Percentiles rank a stretch among this genome's conserved stretches.
Evolutionary conservation across 2,329 filamentous ascomycete species (phyloP).

Genomic region (Orbilia quercus): DNA sequence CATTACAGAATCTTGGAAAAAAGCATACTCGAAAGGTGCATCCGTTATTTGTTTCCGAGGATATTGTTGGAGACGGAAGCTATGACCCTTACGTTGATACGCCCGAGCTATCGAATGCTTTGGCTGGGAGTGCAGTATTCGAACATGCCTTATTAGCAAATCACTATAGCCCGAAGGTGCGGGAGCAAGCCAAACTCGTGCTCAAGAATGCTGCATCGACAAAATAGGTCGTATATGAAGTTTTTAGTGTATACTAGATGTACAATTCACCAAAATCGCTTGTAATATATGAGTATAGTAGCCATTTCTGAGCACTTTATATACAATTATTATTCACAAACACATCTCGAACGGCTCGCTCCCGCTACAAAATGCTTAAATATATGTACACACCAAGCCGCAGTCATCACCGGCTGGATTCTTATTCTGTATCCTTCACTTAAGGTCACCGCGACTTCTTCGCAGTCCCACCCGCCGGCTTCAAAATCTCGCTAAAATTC

Average conservation of each 20-base stretch:
- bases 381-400: constrained; percentile 23
- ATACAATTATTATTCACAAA: constrained; percentile 41
- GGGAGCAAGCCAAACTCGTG: constrained; percentile 44
- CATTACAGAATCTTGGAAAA: constrained; percentile 81
- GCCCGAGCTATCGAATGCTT: constrained; percentile 45
- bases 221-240: constrained; percentile 6
- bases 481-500: constrained; percentile 63
- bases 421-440: neutral
- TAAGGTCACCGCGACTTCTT: constrained; percentile 57
- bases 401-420: neutral
- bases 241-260: neutral
- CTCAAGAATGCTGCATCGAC: constrained; percentile 33
- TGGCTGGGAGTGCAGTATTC: constrained; percentile 49
- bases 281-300: constrained; percentile 20
- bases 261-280: neutral
- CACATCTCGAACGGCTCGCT: constrained; percentile 5
- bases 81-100: constrained; percentile 51
- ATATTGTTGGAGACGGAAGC: constrained; percentile 92
- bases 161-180: constrained; percentile 87
- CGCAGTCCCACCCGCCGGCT: constrained; percentile 33
- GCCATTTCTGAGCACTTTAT: constrained; percentile 24
- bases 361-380: constrained; percentile 16
- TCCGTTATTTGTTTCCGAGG: constrained; percentile 86
- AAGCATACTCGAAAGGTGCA: constrained; percentile 84
- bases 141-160: constrained; percentile 71